phyloP scores from a whole-genome alignment of 352 stramenopile species.

The Phytophthora foliorum region DNA sequence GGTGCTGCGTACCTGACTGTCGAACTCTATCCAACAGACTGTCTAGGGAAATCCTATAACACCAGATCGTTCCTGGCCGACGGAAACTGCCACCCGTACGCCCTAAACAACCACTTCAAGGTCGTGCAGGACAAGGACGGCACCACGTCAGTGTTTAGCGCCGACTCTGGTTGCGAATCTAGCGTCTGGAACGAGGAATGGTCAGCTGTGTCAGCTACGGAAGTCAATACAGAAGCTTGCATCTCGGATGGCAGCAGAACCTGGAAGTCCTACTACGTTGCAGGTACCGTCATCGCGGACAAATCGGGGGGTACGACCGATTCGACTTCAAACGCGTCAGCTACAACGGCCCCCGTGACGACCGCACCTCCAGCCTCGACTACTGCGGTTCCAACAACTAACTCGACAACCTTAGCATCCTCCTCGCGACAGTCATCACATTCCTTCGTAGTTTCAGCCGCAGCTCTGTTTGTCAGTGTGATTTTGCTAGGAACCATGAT shows the following conservation, averaged over 20 bases:
- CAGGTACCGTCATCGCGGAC: background rate
- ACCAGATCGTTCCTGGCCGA: conserved; percentile 28
- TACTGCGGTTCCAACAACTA: conserved; percentile 3
- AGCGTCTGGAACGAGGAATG: conserved; percentile 19
- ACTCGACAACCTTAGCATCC: background rate
- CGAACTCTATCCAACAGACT: conserved; percentile 21
- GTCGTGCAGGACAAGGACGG: conserved; percentile 4
- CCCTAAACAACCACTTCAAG: conserved; percentile 24
- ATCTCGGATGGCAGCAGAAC: conserved; percentile 15
- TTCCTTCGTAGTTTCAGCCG: conserved; percentile 2
- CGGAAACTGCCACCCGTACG: conserved; percentile 29
- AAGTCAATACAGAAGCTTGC: conserved; percentile 31
- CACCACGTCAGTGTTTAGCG: conserved; percentile 16
- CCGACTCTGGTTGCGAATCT: conserved; percentile 13
- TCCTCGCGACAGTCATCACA: conserved; percentile 5
- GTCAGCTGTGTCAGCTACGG: background rate
- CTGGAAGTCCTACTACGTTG: conserved; percentile 25
- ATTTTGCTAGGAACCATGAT: background rate
- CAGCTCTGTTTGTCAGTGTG: background rate
- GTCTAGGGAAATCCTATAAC: conserved; percentile 28
- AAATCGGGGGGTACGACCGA: background rate
- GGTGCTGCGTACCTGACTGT: conserved; percentile 17
- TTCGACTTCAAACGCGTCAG: conserved; percentile 5
- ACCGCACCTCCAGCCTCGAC: conserved; percentile 1
- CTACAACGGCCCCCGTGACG: conserved; percentile 9